A percentile compares a stretch with the other conserved stretches of the same genome.
Evolutionary conservation across 2,329 filamentous ascomycete genomes (phyloP).

Genomic region (Aspergillus proliferans): DNA sequence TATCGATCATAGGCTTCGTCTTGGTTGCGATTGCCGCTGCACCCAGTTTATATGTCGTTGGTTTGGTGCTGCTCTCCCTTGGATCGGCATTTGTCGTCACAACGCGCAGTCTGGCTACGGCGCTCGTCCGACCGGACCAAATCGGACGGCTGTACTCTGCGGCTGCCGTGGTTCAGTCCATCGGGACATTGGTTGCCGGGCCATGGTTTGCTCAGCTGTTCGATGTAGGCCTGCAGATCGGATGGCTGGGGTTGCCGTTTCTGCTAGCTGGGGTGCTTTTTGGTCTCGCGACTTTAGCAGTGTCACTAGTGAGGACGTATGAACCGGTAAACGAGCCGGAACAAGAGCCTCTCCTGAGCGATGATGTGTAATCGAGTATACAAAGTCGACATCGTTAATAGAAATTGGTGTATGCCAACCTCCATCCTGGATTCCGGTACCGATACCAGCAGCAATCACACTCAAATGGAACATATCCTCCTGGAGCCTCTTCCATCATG

Average conservation of each 20-base stretch:
- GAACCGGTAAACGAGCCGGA: neutral
- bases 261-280: conserved; percentile 16
- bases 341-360: neutral
- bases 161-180: conserved; percentile 15
- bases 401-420: neutral
- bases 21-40: conserved; percentile 11
- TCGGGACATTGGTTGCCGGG: conserved; percentile 18
- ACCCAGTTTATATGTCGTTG: conserved; percentile 9
- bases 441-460: neutral
- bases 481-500: neutral
- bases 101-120: conserved; percentile 21
- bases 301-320: neutral
- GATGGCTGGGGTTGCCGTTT: conserved; percentile 26
- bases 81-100: conserved; percentile 17
- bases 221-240: conserved; percentile 19
- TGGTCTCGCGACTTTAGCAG: conserved; percentile 7
- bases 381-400: neutral
- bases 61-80: conserved; percentile 19
- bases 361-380: neutral
- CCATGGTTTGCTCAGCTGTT: conserved; percentile 24
- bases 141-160: conserved; percentile 24
- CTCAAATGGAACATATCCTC: neutral
- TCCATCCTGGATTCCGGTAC: neutral
- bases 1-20: conserved; percentile 15
- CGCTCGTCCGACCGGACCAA: conserved; percentile 19